A percentile compares a stretch with the other conserved stretches of the same genome.
Evolutionary conservation across 305 asterid species (phyloP).

Genomic region (Plantago rigida): DNA sequence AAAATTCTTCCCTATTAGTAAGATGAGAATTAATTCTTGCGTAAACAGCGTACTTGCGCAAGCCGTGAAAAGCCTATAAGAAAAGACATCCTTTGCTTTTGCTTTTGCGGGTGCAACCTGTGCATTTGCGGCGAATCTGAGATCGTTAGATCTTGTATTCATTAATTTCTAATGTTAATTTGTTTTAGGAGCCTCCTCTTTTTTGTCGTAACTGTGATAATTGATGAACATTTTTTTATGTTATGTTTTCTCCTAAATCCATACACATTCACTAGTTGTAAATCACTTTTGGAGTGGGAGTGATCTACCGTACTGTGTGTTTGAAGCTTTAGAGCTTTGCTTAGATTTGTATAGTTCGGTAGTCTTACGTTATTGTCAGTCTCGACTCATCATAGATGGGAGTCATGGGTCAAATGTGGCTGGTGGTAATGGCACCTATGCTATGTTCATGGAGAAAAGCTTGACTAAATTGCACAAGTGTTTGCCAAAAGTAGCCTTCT

Average conservation of each 20-base stretch:
- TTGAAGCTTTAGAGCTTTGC: not conserved
- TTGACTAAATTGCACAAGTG: no score
- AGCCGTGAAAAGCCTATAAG: not conserved
- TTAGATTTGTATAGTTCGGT: no score
- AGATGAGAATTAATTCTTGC: no score
- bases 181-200: no score
- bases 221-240: not conserved
- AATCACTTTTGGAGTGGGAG: not conserved
- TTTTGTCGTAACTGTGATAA: not conserved
- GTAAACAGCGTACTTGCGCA: not conserved
- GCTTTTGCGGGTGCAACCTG: not conserved
- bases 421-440: no score
- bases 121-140: not conserved
- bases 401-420: no score
- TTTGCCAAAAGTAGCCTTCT: no score
- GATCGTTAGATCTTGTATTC: not conserved
- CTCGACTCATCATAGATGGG: no score
- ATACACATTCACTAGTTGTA: not conserved
- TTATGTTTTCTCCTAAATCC: not conserved
- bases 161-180: not conserved
- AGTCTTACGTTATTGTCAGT: no score
- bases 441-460: no score
- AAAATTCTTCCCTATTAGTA: no score
- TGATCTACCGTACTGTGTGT: not conserved
- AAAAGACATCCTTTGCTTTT: not conserved